A percentile compares a stretch with the other conserved stretches of the same genome.
phyloP scores from a whole-genome alignment of 495 filamentous ascomycete species.

The Coniosporium apollinis region DNA sequence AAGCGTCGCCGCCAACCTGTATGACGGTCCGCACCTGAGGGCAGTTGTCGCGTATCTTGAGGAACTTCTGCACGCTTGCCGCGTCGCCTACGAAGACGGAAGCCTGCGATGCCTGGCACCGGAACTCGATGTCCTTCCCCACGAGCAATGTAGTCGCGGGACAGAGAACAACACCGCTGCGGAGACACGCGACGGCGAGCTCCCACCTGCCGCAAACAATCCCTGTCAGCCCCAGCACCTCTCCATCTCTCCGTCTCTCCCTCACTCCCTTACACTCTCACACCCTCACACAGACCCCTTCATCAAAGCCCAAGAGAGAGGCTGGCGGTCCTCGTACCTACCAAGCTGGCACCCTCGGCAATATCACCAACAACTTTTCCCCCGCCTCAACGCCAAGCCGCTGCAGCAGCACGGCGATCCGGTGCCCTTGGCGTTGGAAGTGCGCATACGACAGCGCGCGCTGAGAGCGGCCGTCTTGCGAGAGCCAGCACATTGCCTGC shows the following conservation, averaged over 20 bases:
- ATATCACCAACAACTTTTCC: constrained; percentile 9
- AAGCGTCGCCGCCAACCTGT: constrained; percentile 5
- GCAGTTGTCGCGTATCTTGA: constrained; percentile 6
- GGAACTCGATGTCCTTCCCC: constrained; percentile 13
- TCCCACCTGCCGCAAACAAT: constrained; percentile 4
- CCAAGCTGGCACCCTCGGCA: constrained; percentile 10
- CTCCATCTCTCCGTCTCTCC: no score
- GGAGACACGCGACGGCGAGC: constrained; percentile 7
- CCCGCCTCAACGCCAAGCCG: constrained; percentile 4
- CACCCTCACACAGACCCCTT: background rate
- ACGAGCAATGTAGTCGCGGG: constrained; percentile 10
- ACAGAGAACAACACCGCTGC: constrained; percentile 10
- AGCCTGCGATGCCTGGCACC: constrained; percentile 6
- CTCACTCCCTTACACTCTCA: background rate
- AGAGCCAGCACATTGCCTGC: constrained; percentile 10
- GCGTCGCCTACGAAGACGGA: constrained; percentile 9
- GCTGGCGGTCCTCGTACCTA: background rate
- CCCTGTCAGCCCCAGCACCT: background rate
- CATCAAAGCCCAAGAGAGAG: background rate
- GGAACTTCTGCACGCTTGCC: constrained; percentile 4
- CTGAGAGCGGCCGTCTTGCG: background rate
- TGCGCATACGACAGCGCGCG: constrained; percentile 7
- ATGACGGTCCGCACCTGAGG: constrained; percentile 6
- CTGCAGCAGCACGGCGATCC: constrained; percentile 5
- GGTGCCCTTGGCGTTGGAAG: constrained; percentile 10